These are phyloP conservation scores for Marasmius sp. DNA, from an alignment of 1,284 basidiomycete species.

Conservation along the genomic window DNA sequence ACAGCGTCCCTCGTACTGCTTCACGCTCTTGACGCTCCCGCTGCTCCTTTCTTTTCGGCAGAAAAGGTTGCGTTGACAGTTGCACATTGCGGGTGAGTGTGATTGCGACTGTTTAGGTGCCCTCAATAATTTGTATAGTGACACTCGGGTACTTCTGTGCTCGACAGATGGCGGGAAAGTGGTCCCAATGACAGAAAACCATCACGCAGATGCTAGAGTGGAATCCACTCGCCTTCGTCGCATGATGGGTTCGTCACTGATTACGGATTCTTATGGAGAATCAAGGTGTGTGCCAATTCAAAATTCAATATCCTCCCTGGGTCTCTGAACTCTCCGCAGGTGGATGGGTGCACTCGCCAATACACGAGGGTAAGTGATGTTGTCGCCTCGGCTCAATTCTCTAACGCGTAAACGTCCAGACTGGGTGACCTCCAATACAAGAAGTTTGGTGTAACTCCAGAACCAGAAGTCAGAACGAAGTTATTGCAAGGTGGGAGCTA, in stretches of 20 bases:
- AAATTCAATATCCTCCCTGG: not conserved
- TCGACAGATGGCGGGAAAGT: slow-evolving; percentile 71
- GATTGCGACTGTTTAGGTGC: not conserved
- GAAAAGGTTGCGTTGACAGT: slow-evolving; percentile 74
- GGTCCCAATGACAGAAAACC: slow-evolving; percentile 83
- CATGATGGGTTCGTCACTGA: slow-evolving; percentile 87
- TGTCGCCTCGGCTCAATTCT: not conserved
- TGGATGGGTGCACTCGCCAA: slow-evolving; percentile 98
- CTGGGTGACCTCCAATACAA: slow-evolving; percentile 93
- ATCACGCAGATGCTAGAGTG: slow-evolving; percentile 88
- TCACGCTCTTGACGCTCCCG: slow-evolving; percentile 79
- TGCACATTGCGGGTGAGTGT: slow-evolving; percentile 85
- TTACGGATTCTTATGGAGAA: slow-evolving; percentile 96
- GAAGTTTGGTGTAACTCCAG: slow-evolving; percentile 88
- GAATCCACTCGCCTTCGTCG: slow-evolving; percentile 85
- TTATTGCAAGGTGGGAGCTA: slow-evolving; percentile 66
- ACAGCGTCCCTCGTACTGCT: slow-evolving; percentile 89
- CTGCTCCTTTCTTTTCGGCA: slow-evolving; percentile 78
- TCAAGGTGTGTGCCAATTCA: slow-evolving; percentile 53
- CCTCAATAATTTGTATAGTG: slow-evolving; percentile 46
- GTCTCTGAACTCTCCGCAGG: slow-evolving; percentile 26
- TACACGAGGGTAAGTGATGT: slow-evolving; percentile 71
- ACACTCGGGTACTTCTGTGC: slow-evolving; percentile 88
- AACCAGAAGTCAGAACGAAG: slow-evolving; percentile 87
- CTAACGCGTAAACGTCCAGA: slow-evolving; percentile 36